Evolutionary conservation across 768 basidiomycete species (phyloP).

Genomic region (Punctularia strigosozonata): DNA sequence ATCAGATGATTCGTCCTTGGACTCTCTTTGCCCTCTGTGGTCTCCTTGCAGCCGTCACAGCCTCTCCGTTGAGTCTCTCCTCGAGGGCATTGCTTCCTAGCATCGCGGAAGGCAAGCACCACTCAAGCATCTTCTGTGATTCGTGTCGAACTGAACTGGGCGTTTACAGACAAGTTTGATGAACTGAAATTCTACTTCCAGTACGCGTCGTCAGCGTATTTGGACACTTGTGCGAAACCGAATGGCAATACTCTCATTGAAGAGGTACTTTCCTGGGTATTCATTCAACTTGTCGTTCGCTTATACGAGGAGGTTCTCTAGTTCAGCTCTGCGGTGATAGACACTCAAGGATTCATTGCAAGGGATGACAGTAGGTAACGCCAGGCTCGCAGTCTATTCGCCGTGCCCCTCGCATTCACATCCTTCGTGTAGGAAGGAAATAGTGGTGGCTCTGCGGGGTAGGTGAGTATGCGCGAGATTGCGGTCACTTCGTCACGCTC

Average conservation of each 20-base stretch:
- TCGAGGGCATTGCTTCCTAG: no score
- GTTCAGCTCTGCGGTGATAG: slow-evolving; percentile 2
- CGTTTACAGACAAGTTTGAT: slow-evolving; percentile 17
- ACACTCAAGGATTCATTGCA: slow-evolving; percentile 8
- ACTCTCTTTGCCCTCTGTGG: no score
- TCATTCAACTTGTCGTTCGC: neutral
- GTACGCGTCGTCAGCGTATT: slow-evolving; percentile 42
- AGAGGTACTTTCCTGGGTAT: slow-evolving; percentile 12
- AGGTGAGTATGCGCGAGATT: slow-evolving; percentile 22
- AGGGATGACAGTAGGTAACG: slow-evolving; percentile 9
- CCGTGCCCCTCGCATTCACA: no score
- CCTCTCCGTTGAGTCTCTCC: no score
- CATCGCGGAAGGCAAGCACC: no score
- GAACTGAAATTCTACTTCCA: slow-evolving; percentile 42
- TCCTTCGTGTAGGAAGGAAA: no score
- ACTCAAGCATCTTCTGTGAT: no score
- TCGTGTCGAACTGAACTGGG: no score
- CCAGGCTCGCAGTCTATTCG: no score
- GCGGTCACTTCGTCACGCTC: slow-evolving; percentile 4
- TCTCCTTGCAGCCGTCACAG: no score
- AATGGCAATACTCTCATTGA: slow-evolving; percentile 34
- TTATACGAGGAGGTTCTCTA: neutral
- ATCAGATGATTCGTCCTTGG: no score
- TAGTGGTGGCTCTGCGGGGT: slow-evolving; percentile 23
- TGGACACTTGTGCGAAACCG: slow-evolving; percentile 31